Percentiles rank a stretch among this genome's conserved stretches.
phyloP scores from a whole-genome alignment of 345 rosid genomes.

The Kernera saxatilis region DNA sequence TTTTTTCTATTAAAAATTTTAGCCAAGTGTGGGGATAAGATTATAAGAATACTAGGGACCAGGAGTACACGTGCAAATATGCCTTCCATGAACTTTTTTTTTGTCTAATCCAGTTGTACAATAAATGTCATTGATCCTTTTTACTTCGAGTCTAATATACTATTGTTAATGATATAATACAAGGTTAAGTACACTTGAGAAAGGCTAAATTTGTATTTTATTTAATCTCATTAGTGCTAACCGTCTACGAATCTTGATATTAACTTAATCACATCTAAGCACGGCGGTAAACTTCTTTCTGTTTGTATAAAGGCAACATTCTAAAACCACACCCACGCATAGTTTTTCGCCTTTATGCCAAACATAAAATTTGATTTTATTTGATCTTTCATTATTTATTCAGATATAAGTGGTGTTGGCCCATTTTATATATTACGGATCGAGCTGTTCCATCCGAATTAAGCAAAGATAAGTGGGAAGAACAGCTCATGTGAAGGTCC shows the following conservation, averaged over 20 bases:
- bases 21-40: not conserved
- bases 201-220: conserved; percentile 15
- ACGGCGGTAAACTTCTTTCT: not conserved
- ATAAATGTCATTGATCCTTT: not conserved
- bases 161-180: conserved; percentile 12
- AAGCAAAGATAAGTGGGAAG: conserved; percentile 35
- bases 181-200: conserved; percentile 25
- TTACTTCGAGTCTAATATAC: conserved; percentile 1
- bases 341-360: not conserved
- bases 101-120: conserved; percentile 4
- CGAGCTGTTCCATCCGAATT: conserved; percentile 20
- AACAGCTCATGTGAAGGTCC: conserved; percentile 29
- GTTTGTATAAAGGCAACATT: conserved; percentile 4
- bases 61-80: conserved; percentile 30
- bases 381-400: not conserved
- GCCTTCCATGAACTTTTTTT: not conserved
- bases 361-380: not conserved
- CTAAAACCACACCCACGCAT: conserved; percentile 1
- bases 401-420: conserved; percentile 9
- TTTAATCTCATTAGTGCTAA: not conserved
- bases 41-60: too few relatives aligned
- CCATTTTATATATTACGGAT: conserved; percentile 18
- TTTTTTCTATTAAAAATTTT: not conserved
- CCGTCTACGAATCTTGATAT: not conserved
- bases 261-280: conserved; percentile 8